Evolutionary conservation across 2,329 filamentous ascomycete genomes (phyloP).

Genomic region (Drechslerella stenobrocha): DNA sequence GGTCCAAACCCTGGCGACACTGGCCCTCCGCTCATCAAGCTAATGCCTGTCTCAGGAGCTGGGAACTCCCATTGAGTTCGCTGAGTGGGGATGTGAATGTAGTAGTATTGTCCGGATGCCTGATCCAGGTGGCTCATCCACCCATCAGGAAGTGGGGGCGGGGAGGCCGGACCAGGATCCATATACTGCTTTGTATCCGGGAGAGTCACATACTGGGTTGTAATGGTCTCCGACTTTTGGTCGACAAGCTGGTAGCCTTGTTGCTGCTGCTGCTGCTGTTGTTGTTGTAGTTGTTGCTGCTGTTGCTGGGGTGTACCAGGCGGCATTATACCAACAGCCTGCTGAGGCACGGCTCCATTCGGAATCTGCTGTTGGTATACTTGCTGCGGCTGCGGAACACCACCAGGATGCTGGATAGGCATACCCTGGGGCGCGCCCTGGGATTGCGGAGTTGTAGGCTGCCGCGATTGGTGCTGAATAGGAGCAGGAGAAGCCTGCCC

Average conservation of each 20-base stretch:
- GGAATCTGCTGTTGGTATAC: slow-evolving; percentile 51
- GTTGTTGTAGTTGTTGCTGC: too few species aligned
- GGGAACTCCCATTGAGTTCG: slow-evolving; percentile 99
- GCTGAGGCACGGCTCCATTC: slow-evolving; percentile 54
- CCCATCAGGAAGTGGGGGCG: slow-evolving; percentile 90
- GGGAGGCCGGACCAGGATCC: slow-evolving; percentile 71
- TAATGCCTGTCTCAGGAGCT: slow-evolving; percentile 56
- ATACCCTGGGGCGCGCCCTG: slow-evolving; percentile 24
- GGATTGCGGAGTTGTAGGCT: slow-evolving; percentile 45
- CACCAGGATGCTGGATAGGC: slow-evolving; percentile 49
- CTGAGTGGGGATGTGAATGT: slow-evolving; percentile 92
- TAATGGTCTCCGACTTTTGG: slow-evolving; percentile 56
- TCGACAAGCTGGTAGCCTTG: slow-evolving; percentile 56
- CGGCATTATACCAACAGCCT: slow-evolving; percentile 56
- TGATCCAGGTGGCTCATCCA: slow-evolving; percentile 98
- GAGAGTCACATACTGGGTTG: slow-evolving; percentile 56
- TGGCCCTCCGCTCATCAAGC: slow-evolving; percentile 58
- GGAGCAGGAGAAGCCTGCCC: slow-evolving; percentile 21
- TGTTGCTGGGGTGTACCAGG: slow-evolving; percentile 61
- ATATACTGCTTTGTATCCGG: slow-evolving; percentile 57
- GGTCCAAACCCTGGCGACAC: slow-evolving; percentile 63
- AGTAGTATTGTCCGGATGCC: slow-evolving; percentile 97
- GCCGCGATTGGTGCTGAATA: slow-evolving; percentile 27
- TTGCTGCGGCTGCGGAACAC: slow-evolving; percentile 48
- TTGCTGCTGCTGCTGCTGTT: slow-evolving; percentile 58